Base-by-base conservation (phyloP, 805 yeast species). In the Cyberlindnera mrakii region DNA sequence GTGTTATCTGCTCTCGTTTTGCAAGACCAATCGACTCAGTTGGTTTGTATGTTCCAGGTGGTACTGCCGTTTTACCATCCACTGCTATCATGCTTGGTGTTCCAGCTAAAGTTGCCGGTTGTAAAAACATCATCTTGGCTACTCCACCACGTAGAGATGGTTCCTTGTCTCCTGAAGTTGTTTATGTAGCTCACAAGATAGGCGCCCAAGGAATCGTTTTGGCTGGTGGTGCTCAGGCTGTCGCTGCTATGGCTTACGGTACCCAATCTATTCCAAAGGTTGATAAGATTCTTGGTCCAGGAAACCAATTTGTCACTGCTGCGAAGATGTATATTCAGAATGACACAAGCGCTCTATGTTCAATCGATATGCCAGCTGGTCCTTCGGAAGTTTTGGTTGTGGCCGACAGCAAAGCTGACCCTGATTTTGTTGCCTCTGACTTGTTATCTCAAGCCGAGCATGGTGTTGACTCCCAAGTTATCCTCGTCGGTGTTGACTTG, bases 171-270 rank as follows among this genome's bases (percentile, higher is more conserved):
- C 98, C 99, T 4, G 99, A 93, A 64, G 96, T 93, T 42, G 96
- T 89, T 15, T 93, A 93, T 56, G 97, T 93, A 43, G 99, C 99
- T 17, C 87, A 88, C 66, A 89, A 89, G 65, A 82, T 93, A 51
- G 97, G 97, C 45, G 98, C 97, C 34, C 74, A 79, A 46, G 77
- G 82, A 54, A 89, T 93, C 58, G 88, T 93, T 9, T 72, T 93
- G 55, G 99, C 99, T 1, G 99, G 99, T 57, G 99, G 99, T 59
- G 99, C 99, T 4, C 99, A 93, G 71, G 99, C 99, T 6, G 87
- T 93, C 41, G 96, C 97, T 37, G 95, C 99, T 5, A 79, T 93
- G 96, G 99, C 99, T 2, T 93, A 93, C 63, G 99, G 99, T 61
- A 93, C 99, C 13, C 88, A 87, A 55, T 69, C 85, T 31, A 82